phyloP scores from a whole-genome alignment of 1,284 basidiomycete species.

The Peniophora sp. region DNA sequence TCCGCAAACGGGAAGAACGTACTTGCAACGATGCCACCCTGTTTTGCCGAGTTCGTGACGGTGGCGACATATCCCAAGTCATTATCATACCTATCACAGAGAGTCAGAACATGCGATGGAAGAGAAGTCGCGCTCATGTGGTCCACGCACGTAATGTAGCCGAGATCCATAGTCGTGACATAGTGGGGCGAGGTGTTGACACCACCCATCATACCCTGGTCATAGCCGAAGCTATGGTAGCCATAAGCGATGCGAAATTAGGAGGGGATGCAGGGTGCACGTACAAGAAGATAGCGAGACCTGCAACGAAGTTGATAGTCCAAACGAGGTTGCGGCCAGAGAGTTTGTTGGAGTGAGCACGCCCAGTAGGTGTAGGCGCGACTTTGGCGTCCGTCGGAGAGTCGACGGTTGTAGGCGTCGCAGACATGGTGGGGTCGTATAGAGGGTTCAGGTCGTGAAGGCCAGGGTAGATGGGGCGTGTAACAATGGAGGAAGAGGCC shows the following conservation, averaged over 20 bases:
- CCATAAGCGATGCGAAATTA: neutral
- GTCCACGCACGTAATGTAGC: constrained; percentile 25
- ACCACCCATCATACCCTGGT: constrained; percentile 51
- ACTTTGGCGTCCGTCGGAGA: no score
- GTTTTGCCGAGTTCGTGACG: constrained; percentile 41
- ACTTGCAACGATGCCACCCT: constrained; percentile 45
- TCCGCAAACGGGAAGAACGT: constrained; percentile 7
- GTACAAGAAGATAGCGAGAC: constrained; percentile 41
- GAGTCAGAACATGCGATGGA: constrained; percentile 9
- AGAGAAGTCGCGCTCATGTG: neutral
- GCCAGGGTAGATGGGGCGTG: no score
- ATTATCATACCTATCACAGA: constrained; percentile 23
- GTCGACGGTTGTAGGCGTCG: no score
- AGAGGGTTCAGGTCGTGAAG: no score
- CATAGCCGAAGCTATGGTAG: constrained; percentile 39
- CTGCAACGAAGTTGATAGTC: constrained; percentile 31
- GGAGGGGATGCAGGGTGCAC: constrained; percentile 11
- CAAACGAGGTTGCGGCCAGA: constrained; percentile 2
- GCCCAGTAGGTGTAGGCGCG: no score
- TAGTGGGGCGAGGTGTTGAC: constrained; percentile 44
- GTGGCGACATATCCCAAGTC: constrained; percentile 37
- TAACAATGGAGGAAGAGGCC: no score
- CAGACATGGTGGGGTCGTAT: no score
- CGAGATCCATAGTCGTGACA: constrained; percentile 34
- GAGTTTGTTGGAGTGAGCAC: neutral